Evolutionary conservation across 495 filamentous ascomycete genomes (phyloP), one percentile per base, ranked within the genome.

Genomic region (Tetracladium setigerum): DNA sequence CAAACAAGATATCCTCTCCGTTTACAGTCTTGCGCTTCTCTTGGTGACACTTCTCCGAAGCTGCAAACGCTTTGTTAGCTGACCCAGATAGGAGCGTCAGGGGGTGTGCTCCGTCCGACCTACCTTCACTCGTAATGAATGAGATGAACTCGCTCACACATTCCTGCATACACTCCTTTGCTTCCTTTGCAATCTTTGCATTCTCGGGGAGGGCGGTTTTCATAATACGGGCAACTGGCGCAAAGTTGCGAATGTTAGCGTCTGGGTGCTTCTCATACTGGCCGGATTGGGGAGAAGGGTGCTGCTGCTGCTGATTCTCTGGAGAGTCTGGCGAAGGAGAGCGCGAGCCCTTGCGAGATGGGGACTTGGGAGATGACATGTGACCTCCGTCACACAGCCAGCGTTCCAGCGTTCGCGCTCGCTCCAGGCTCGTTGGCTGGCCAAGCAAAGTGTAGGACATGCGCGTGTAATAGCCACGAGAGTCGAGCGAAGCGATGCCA

Each of bases 111-210:
- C n/a, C 27, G 47, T 27, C 24, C 46, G 40, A 67, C 74, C 45
- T 61, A 95, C 92, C 92, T 77, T 98, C 92, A 65, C 90, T 96
- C 22, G 92, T 98, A 67, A 98, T 98, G 73, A 98, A 98, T 14
- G 91, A 96, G 73, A 98, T 98, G 68, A 97, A 98, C 76, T 98
- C 92, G 83, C 90, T 96, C 50, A 98, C 92, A 60, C 92, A 98
- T 70, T 98, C 92, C 66, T 98, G 92, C 92, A 98, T 97, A 69
- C 92, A 98, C 64, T 98, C 92, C 65, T 98, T 98, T 30, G 92
- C 92, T 66, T 98, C 92, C 61, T 98, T 98, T 35, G 92, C 92
- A 53, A 98, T 98, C 74, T 98, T 98, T 46, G 92, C 92, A 65
- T 98, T 98, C 54, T 98, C 94, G 13, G 92, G 92, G 18, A 98